Base-by-base conservation (phyloP, 306 rosid species). In the Carpinus fangiana region DNA sequence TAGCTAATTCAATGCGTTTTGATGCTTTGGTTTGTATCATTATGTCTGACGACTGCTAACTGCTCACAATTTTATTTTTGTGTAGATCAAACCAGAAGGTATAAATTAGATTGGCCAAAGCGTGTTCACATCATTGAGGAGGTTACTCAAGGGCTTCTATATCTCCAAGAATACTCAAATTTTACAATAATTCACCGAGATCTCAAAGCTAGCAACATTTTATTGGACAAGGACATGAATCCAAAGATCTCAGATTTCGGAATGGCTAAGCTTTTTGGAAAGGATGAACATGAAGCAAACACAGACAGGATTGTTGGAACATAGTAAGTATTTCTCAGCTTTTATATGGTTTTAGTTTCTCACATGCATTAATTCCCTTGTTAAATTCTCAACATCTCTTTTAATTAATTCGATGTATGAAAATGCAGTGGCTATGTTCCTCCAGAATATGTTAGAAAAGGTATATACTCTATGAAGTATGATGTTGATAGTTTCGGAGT, bases 81-180 rank as follows among this genome's bases (percentile, higher is more conserved):
- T 83, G 75, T 79, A 92, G 97, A 87, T 85, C 84, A 79, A 53
- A 59, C 52, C 47, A 77, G 74, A 84, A 46, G 81, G 70, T 7
- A 16, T 64, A 45, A 74, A 18, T 71, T 92, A 66, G 85, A 89
- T 48, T 92, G 93, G 92, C 36, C 5, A 54, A 84, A 73, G 60
- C 84, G 87, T 55, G 88, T 87, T 28, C 86, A 87, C 45, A 84
- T 90, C 56, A 90, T 92, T 41, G 90, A 88, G 78, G 95, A 93
- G 21, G 64, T 92, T 61, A 88, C 77, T 72, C 95, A 90, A 75
- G 95, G 97, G 43, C 93, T 92, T 84, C 81, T 90, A 21, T 92
- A 92, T 81, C 95, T 90, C 68, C 93, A 90, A 73, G 93, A 92
- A 70, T 85, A 90, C 78, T 92, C 97, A n/a, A 88, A 90, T 67